These are phyloP conservation scores for Moesziomyces sp. DNA, from an alignment of 1,284 basidiomycete species.

Conservation along the genomic window DNA sequence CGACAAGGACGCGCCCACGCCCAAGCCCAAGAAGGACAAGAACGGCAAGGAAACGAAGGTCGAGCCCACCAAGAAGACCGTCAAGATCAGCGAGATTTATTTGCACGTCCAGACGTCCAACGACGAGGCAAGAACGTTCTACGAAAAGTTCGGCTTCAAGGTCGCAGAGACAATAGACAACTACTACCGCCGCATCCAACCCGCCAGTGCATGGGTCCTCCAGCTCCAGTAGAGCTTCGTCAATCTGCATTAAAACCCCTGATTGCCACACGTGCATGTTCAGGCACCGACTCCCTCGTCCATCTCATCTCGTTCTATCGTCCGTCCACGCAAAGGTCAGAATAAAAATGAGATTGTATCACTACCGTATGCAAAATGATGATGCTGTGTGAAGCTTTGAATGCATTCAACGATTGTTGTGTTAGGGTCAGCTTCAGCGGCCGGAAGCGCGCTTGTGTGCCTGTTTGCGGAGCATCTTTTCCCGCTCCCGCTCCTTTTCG, in stretches of 20 bases:
- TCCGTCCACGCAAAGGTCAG: neutral
- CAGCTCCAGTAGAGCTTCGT: conserved; percentile 34
- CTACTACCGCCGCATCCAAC: conserved; percentile 66
- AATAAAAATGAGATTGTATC: conserved; percentile 5
- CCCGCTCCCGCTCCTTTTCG: conserved; percentile 46
- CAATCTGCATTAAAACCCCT: neutral
- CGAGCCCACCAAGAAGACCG: conserved; percentile 35
- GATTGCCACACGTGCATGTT: neutral
- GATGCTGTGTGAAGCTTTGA: neutral
- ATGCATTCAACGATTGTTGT: neutral
- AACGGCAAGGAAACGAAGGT: conserved; percentile 50
- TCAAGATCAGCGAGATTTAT: conserved; percentile 61
- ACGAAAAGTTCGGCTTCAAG: conserved; percentile 68
- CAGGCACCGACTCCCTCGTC: too few relatives aligned
- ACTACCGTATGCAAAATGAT: conserved; percentile 3
- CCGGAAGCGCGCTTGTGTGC: conserved; percentile 9
- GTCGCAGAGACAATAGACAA: conserved; percentile 56
- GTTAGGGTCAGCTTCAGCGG: neutral
- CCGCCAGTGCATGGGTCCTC: conserved; percentile 68
- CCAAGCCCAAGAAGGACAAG: conserved; percentile 50
- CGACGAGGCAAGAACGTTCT: conserved; percentile 66
- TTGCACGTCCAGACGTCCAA: conserved; percentile 69
- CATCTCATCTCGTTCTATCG: neutral
- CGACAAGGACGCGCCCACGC: conserved; percentile 31
- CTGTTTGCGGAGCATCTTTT: conserved; percentile 49